A percentile compares a stretch with the other conserved stretches of the same genome.
phyloP scores from a whole-genome alignment of 78 protist species.

The Diacronema lutheri region DNA sequence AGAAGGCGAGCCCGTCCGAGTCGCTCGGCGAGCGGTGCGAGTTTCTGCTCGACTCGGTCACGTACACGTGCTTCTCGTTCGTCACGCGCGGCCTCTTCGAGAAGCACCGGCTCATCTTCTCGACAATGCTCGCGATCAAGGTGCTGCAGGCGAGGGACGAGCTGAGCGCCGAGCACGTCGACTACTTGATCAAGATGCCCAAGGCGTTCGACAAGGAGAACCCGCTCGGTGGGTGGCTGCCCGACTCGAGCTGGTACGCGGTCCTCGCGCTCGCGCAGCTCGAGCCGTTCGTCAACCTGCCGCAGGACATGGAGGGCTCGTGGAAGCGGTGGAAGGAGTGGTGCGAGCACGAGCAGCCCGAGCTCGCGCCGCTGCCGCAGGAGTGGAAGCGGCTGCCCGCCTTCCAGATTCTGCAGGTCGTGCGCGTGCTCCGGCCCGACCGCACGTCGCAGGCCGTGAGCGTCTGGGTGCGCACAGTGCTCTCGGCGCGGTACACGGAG shows the following conservation, averaged over 20 bases:
- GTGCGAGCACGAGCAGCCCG: slow-evolving; percentile 70
- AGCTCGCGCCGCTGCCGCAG: slow-evolving; percentile 65
- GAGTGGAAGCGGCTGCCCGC: slow-evolving; percentile 72
- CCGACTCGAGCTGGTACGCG: slow-evolving; percentile 52
- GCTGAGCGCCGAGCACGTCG: slow-evolving; percentile 53
- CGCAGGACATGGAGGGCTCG: slow-evolving; percentile 61
- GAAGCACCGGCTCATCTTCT: slow-evolving; percentile 70
- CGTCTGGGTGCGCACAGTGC: slow-evolving; percentile 42
- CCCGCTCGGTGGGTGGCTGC: slow-evolving; percentile 61
- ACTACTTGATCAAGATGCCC: slow-evolving; percentile 71
- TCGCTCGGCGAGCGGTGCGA: slow-evolving; percentile 12
- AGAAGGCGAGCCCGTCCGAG: background rate
- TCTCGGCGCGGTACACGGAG: slow-evolving; percentile 1
- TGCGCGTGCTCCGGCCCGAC: slow-evolving; percentile 84
- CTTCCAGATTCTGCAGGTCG: slow-evolving; percentile 28
- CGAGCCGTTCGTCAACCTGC: slow-evolving; percentile 52
- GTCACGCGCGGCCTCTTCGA: slow-evolving; percentile 70
- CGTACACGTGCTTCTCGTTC: slow-evolving; percentile 33
- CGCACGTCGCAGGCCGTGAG: slow-evolving; percentile 60
- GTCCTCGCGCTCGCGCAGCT: slow-evolving; percentile 45
- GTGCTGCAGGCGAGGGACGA: slow-evolving; percentile 37
- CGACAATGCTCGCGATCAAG: slow-evolving; percentile 69
- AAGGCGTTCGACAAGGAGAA: slow-evolving; percentile 56
- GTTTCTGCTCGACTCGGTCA: background rate
- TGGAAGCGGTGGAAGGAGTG: slow-evolving; percentile 76